Base-by-base conservation (phyloP, 306 rosid genomes). In the Inga leiocalycina region DNA sequence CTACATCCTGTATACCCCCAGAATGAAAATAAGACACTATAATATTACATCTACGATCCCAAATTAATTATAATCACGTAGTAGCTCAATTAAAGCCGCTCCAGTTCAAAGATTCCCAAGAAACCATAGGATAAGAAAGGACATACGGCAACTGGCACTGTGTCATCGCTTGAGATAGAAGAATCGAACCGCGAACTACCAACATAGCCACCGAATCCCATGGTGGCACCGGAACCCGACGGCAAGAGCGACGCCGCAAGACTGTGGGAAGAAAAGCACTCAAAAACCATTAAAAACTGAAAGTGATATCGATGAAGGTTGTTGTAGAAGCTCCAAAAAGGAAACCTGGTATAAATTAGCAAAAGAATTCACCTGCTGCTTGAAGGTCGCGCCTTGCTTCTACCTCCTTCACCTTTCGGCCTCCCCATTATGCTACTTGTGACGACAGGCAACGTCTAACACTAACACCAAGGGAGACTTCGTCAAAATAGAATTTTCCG, bases 181-280 rank as follows among this genome's bases (percentile, higher is more conserved):
- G 88, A 84, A 85, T 92, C 98, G 56, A 95, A 84, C 66, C 99
- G 93, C 4, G 98, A 91, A 56, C 93, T 91, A 2, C 99, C 99
- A 24, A 95, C 91, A 79, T 88, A 95, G 61, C 99, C 99, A 27
- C 97, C 99, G 81, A 95, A 95, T 76, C 99, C 98, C 6, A 83
- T 89, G 70, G 93, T 24, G 52, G 91, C 89, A 46, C 93, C 69
- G 49, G 97, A 88, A 78, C 89, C 90, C 76, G 97, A 88, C 6
- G 93, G 85, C 90, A 95, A 83, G 44, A 95, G 94, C 76, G 99
- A 92, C 32, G 99, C 97, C 59, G 99, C 99, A 70, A 89, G 81
- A 84, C 99, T 95, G 88, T 37, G 7, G 62, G 19, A 17, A 72
- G 77, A 49, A 76, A 79, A 54, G 67, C 1, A 5, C 41, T 67